Conservation (phyloP, 2,329 filamentous ascomycete genomes). For the Phaeosphaeriaceae sp. region DNA sequence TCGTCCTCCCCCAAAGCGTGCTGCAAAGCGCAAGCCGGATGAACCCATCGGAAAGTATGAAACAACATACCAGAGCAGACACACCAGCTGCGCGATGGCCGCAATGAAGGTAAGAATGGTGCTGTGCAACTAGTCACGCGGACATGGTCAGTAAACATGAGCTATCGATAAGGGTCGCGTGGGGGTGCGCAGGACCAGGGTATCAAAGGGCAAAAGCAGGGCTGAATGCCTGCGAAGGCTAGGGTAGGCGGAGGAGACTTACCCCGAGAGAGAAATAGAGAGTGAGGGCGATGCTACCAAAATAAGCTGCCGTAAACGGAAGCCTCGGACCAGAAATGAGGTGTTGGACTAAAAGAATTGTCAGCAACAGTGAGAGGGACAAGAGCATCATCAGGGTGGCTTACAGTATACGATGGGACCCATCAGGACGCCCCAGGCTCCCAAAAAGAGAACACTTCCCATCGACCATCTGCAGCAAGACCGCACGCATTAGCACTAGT, state of each 20-base stretch:
- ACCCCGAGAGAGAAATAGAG: conserved; percentile 93
- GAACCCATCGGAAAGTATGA: conserved; percentile 99
- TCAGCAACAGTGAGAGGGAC: conserved; percentile 19
- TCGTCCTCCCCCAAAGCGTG: conserved; percentile 82
- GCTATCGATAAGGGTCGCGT: conserved; percentile 41
- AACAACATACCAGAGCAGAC: conserved; percentile 89
- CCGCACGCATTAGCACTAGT: conserved; percentile 46
- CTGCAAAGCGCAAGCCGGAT: conserved; percentile 83
- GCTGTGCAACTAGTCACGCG: conserved; percentile 67
- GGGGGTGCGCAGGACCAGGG: conserved; percentile 31
- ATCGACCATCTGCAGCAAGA: conserved; percentile 80
- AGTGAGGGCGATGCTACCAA: conserved; percentile 88
- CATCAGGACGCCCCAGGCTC: conserved; percentile 94
- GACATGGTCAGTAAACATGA: conserved; percentile 45
- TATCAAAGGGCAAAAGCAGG: conserved; percentile 31
- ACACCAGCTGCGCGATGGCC: conserved; percentile 81
- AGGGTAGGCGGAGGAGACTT: conserved; percentile 56
- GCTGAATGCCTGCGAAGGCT: conserved; percentile 24
- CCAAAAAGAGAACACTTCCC: conserved; percentile 87
- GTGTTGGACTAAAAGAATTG: conserved; percentile 66
- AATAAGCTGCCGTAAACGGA: conserved; percentile 93
- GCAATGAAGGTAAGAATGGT: conserved; percentile 86
- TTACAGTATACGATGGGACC: conserved; percentile 78
- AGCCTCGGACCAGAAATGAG: conserved; percentile 82
- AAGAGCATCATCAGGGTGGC: conserved; percentile 33